A percentile compares a stretch with the other conserved stretches of the same genome.
Conservation (phyloP, 2,329 filamentous ascomycete species). For the Fusarium pseudocircinatum region DNA sequence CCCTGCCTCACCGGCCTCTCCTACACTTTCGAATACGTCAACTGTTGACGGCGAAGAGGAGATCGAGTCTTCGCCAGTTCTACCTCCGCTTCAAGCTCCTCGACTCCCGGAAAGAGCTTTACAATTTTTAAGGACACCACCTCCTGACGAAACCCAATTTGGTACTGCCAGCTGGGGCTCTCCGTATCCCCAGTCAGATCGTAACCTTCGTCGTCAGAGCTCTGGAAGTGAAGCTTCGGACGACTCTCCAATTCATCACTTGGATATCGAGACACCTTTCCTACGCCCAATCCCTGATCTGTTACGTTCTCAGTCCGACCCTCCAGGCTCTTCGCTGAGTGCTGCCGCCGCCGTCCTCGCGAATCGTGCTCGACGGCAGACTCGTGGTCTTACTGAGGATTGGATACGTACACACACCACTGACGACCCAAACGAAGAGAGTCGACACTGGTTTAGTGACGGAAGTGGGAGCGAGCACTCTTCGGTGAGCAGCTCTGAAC, state of each 20-base stretch:
- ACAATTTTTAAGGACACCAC: constrained; percentile 65
- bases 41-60: constrained; percentile 68
- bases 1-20: constrained; percentile 58
- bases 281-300: constrained; percentile 64
- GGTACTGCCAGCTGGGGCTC: constrained; percentile 90
- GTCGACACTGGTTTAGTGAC: constrained; percentile 85
- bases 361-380: constrained; percentile 68
- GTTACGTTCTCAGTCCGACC: constrained; percentile 44
- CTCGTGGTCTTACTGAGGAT: constrained; percentile 77
- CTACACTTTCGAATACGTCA: constrained; percentile 69
- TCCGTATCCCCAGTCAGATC: constrained; percentile 78
- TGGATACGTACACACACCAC: constrained; percentile 88
- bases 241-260: constrained; percentile 68
- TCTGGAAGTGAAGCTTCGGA: constrained; percentile 68
- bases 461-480: constrained; percentile 75
- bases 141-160: constrained; percentile 57
- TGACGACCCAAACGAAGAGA: constrained; percentile 72
- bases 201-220: constrained; percentile 60
- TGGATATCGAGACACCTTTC: constrained; percentile 71
- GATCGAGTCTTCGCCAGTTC: constrained; percentile 64
- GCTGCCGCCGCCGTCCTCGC: constrained; percentile 71
- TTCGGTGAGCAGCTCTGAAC: constrained; percentile 75
- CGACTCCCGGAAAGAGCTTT: constrained; percentile 64
- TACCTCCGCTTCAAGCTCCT: constrained; percentile 69
- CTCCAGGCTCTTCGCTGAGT: constrained; percentile 50